Conservation (phyloP, 2,329 filamentous ascomycete species). For the Escovopsis sp. region DNA sequence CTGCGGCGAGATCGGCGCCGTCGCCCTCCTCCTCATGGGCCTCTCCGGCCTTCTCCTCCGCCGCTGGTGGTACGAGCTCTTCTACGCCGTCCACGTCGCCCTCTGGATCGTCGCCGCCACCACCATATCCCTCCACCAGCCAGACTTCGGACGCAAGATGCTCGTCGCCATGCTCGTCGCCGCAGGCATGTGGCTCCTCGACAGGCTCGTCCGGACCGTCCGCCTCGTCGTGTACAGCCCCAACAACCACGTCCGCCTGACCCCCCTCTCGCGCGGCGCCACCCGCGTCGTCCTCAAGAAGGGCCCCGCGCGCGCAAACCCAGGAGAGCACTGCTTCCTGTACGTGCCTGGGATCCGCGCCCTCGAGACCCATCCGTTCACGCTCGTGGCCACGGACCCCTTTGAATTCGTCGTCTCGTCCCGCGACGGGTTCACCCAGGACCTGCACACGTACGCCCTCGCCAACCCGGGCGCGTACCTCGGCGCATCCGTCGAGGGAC, state of each 20-base stretch:
- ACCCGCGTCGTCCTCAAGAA: constrained; percentile 39
- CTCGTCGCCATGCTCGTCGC: constrained; percentile 26
- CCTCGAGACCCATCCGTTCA: constrained; percentile 49
- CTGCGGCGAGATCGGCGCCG: constrained; percentile 31
- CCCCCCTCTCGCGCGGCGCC: constrained; percentile 36
- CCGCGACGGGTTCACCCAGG: constrained; percentile 42
- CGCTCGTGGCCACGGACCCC: constrained; percentile 35
- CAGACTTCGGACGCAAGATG: constrained; percentile 25
- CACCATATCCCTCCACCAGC: constrained; percentile 35
- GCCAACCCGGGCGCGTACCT: constrained; percentile 33
- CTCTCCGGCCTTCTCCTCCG: constrained; percentile 28
- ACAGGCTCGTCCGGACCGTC: constrained; percentile 31
- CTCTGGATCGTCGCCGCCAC: constrained; percentile 34
- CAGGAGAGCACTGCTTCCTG: constrained; percentile 48
- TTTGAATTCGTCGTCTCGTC: constrained; percentile 44
- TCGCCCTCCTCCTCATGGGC: constrained; percentile 28
- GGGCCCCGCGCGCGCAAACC: constrained; percentile 27
- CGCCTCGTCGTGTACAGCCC: constrained; percentile 28
- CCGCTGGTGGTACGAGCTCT: constrained; percentile 37
- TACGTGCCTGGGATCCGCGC: constrained; percentile 44
- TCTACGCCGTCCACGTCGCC: constrained; percentile 36
- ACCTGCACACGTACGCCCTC: constrained; percentile 35
- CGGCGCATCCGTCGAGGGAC: constrained; percentile 38
- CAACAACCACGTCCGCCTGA: constrained; percentile 37
- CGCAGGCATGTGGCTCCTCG: constrained; percentile 32